phyloP scores from a whole-genome alignment of 1,284 basidiomycete genomes.

The Apiotrichum akiyoshidainum region DNA sequence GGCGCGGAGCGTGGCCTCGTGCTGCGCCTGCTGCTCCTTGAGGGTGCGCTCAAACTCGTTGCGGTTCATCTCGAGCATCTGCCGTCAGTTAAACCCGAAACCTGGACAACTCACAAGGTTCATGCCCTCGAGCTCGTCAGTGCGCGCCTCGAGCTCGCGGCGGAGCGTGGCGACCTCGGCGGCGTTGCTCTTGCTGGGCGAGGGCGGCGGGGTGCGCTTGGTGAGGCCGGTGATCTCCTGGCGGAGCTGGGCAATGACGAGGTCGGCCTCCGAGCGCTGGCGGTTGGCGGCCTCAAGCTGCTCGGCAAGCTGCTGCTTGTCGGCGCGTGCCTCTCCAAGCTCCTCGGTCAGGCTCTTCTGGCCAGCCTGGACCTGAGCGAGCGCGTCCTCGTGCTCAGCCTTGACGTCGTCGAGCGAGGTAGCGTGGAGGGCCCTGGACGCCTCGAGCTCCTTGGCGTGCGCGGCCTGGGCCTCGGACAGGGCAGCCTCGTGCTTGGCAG shows the following conservation, averaged over 20 bases:
- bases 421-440: neutral
- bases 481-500: slow-evolving; percentile 2
- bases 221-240: slow-evolving; percentile 12
- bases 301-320: neutral
- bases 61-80: slow-evolving; percentile 47
- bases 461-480: slow-evolving; percentile 12
- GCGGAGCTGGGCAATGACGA: slow-evolving; percentile 9
- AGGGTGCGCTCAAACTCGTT: slow-evolving; percentile 34
- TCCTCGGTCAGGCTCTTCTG: neutral
- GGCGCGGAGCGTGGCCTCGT: slow-evolving; percentile 2
- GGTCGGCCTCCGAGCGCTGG: slow-evolving; percentile 3
- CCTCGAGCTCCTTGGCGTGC: slow-evolving; percentile 10
- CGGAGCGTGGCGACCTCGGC: slow-evolving; percentile 14
- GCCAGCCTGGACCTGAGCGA: neutral
- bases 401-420: neutral
- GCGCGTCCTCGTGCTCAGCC: slow-evolving; percentile 3
- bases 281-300: slow-evolving; percentile 9
- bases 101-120: slow-evolving; percentile 27
- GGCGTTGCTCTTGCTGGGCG: slow-evolving; percentile 2
- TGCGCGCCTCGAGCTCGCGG: slow-evolving; percentile 27
- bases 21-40: slow-evolving; percentile 7
- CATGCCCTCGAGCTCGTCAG: slow-evolving; percentile 39
- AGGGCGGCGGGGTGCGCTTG: slow-evolving; percentile 8
- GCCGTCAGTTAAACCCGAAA: slow-evolving; percentile 5
- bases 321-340: slow-evolving; percentile 3